These are phyloP conservation scores for Plasmodium relictum DNA, from an alignment of 169 alveolate genomes.

Conservation along the genomic window DNA sequence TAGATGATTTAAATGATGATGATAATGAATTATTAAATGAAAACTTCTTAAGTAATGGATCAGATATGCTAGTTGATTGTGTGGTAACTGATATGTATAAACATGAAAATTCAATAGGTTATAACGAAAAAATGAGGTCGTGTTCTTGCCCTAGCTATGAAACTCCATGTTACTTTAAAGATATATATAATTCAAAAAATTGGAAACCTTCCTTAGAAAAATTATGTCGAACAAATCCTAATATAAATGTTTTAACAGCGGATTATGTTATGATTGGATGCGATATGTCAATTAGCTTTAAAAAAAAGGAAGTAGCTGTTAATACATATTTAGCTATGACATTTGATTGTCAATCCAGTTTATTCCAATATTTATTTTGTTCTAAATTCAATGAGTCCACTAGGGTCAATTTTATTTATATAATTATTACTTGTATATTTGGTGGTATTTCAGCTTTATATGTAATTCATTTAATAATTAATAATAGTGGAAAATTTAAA, in stretches of 20 bases:
- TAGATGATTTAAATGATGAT: constrained; percentile 26
- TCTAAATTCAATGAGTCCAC: constrained; percentile 11
- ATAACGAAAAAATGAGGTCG: constrained; percentile 34
- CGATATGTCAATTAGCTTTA: constrained; percentile 15
- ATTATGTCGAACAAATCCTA: constrained; percentile 5
- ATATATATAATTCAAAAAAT: constrained; percentile 23
- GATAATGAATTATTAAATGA: constrained; percentile 45
- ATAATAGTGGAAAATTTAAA: constrained; percentile 14
- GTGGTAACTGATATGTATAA: constrained; percentile 33
- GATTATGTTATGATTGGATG: constrained; percentile 38
- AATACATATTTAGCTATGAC: constrained; percentile 69
- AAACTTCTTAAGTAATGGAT: neutral
- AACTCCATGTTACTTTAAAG: constrained; percentile 66
- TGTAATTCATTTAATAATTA: constrained; percentile 8
- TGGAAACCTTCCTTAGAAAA: constrained; percentile 32
- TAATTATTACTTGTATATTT: constrained; percentile 20
- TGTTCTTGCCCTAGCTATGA: constrained; percentile 52
- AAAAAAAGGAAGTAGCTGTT: constrained; percentile 44
- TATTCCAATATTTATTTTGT: constrained; percentile 40
- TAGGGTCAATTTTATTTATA: constrained; percentile 17
- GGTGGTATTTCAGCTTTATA: constrained; percentile 54
- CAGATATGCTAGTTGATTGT: constrained; percentile 6
- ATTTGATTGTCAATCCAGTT: constrained; percentile 39
- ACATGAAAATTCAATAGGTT: constrained; percentile 16
- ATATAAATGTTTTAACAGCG: constrained; percentile 29